Evolutionary conservation across 129 eudicot genomes (phyloP).

Genomic region (Lonicera japonica): DNA sequence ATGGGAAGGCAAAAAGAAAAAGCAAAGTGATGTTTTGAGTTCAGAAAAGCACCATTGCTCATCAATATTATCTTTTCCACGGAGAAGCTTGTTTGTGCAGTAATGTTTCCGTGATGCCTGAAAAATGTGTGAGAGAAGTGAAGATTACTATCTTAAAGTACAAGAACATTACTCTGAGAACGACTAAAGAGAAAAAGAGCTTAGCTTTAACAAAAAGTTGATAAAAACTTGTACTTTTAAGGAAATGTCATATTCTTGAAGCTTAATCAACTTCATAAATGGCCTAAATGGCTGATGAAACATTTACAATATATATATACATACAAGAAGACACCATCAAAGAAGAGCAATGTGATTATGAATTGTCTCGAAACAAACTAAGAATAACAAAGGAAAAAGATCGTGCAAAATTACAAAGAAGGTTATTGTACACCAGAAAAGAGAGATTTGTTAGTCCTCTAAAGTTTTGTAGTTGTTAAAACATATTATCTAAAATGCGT

Average conservation of each 20-base stretch:
- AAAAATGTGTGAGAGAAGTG: conserved; percentile 14
- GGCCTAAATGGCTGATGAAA: neutral
- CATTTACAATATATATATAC: neutral
- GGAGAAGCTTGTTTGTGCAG: conserved; percentile 57
- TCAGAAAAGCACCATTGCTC: conserved; percentile 67
- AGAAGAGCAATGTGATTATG: no score
- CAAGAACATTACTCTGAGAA: neutral
- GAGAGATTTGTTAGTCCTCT: no score
- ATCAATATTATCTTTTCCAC: conserved; percentile 62
- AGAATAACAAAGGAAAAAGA: no score
- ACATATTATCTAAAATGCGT: no score
- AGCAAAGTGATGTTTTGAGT: neutral
- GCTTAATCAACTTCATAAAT: neutral
- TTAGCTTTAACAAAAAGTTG: neutral
- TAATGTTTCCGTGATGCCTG: conserved; percentile 95
- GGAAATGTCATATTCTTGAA: neutral
- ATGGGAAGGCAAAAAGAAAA: conserved; percentile 11
- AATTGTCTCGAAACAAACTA: no score
- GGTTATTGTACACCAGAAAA: no score
- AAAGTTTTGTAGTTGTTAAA: no score
- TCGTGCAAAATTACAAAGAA: no score
- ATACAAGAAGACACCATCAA: neutral
- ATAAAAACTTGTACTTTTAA: neutral
- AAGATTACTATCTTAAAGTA: conserved; percentile 2
- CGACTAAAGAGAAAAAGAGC: neutral